phyloP scores from a whole-genome alignment of 179 eudicot species.

The Beta macrorhiza region DNA sequence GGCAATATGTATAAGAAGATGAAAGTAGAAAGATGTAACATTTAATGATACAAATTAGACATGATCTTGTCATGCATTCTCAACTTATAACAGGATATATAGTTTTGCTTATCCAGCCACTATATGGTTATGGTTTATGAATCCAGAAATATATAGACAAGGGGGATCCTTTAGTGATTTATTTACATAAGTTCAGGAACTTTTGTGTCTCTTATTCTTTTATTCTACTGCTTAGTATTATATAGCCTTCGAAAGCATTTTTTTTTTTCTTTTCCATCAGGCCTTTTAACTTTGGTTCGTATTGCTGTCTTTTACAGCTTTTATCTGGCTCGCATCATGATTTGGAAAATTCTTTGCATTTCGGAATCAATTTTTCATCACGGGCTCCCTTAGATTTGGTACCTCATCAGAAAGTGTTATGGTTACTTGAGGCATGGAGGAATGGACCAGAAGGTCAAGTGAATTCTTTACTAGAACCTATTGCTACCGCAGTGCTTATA shows the following conservation, averaged over 20 bases:
- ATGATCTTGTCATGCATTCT: too few species aligned
- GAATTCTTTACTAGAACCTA: background rate
- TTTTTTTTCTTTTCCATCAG: background rate
- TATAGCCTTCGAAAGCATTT: background rate
- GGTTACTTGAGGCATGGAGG: conserved; percentile 64
- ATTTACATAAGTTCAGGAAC: background rate
- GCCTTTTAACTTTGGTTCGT: conserved; percentile 9
- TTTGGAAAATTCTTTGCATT: conserved; percentile 44
- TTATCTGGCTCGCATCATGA: conserved; percentile 35
- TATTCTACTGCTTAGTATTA: background rate
- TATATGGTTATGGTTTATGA: too few species aligned
- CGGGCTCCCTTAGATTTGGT: conserved; percentile 67
- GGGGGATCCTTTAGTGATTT: too few species aligned
- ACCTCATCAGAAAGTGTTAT: conserved; percentile 70
- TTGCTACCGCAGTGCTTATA: background rate
- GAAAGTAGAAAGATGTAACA: too few species aligned
- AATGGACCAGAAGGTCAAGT: conserved; percentile 52
- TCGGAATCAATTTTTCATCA: conserved; percentile 59
- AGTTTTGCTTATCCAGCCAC: too few species aligned
- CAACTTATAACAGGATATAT: too few species aligned
- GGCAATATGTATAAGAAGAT: too few species aligned
- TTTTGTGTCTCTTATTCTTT: background rate
- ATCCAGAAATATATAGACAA: too few species aligned
- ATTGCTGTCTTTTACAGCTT: conserved; percentile 44
- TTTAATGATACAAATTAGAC: too few species aligned